Base-by-base conservation (phyloP, 768 basidiomycete genomes). In the Tulasnella sp. region DNA sequence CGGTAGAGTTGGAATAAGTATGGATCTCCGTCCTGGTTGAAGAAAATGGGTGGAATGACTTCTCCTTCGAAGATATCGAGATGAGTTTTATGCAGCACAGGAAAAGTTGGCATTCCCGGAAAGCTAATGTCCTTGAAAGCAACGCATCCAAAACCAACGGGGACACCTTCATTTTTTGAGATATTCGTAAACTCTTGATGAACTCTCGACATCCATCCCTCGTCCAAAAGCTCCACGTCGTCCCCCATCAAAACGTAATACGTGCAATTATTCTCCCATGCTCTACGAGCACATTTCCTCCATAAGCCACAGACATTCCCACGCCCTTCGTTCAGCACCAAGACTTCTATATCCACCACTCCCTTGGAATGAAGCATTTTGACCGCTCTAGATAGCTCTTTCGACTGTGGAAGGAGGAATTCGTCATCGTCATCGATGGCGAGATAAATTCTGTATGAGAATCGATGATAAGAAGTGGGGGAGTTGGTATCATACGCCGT, bases 41-140 rank as follows among this genome's bases (percentile, higher is more conserved):
- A 59, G 59, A 78, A 79, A 20, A 62, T 56, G 12, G 71, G 64
- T 0, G 77, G 77, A 12, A 79, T 59, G 20, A 78, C 65, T 9
- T 67, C 60, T 4, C 75, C 74, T 0, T 61, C 52, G 56, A 79
- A 79, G 37, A 77, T 71, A 27, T 76, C 70, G 60, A 79, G 63
- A 57, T 79, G 78, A 0, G 64, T 71, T 22, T 70, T 69, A 51
- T 77, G 74, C 37, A 79, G 44, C 45, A 78, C 65, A 0, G 78
- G 78, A 56, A 78, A 78, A 0, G 76, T 78, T 0, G 76, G 76
- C 74, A 79, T 77, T 0, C 75, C 78, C 0, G 72, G 73, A 56
- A 77, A 79, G 7, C 68, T 65, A 15, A 60, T 63, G 55, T 78
- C 75, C 5, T 70, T 75, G 62, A 79, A 77, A 0, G 75, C 71